Conservation (phyloP, 106 monocot species). For the Allium sativum region DNA sequence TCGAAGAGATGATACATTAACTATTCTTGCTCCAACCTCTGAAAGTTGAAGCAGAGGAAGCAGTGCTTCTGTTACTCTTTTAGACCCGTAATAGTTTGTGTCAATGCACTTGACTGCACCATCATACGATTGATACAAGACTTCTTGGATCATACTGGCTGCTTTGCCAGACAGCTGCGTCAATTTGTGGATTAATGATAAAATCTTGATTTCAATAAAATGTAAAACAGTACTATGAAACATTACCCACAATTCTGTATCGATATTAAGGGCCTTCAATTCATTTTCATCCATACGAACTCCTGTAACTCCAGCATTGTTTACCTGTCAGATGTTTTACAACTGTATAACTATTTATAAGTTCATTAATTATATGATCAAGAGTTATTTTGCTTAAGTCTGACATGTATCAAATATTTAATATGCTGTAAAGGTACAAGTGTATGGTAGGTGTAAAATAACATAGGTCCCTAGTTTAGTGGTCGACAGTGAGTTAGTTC, state of each 20-base stretch:
- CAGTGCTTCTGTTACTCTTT: slow-evolving; percentile 58
- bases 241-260: slow-evolving; percentile 31
- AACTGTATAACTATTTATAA: too few species aligned
- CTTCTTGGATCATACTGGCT: slow-evolving; percentile 20
- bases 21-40: slow-evolving; percentile 33
- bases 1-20: slow-evolving; percentile 49
- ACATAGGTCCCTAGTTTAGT: too few species aligned
- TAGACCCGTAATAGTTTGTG: slow-evolving; percentile 65
- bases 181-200: neutral
- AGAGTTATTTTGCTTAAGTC: too few species aligned
- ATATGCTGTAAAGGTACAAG: too few species aligned
- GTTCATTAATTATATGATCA: too few species aligned
- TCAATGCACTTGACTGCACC: slow-evolving; percentile 44
- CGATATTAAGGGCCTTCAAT: slow-evolving; percentile 42
- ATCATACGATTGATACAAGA: slow-evolving; percentile 30
- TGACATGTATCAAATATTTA: too few species aligned
- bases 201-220: too few species aligned
- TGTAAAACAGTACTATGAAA: neutral
- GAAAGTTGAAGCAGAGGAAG: slow-evolving; percentile 58
- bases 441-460: too few species aligned
- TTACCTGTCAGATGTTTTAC: slow-evolving; percentile 23
- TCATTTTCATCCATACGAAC: slow-evolving; percentile 27
- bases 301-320: slow-evolving; percentile 46
- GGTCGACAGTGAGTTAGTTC: too few species aligned
- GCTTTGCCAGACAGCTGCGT: slow-evolving; percentile 48